Evolutionary conservation across 352 stramenopile genomes (phyloP), one percentile per base, ranked within the genome.

Genomic region (Stramenopiles sp.): DNA sequence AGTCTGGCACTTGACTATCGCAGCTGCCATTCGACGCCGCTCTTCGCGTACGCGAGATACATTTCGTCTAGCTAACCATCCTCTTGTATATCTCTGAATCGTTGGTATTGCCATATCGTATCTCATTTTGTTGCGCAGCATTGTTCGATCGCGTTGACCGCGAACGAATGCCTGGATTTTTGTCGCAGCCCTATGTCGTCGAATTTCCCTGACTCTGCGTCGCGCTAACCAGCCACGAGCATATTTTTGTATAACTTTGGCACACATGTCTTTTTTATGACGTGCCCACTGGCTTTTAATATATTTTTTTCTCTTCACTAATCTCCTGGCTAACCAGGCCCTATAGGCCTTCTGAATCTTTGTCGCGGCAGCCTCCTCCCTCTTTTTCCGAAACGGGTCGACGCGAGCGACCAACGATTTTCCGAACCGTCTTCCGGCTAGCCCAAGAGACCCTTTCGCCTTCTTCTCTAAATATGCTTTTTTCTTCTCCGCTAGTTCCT

Each of bases 21-120:
- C 43, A 18, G 25, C 43, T 18, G 25, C 25, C 25, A 63, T 18
- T 18, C 25, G 12, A 18, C 25, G 12, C 25, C 43, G 12, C 25
- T 63, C 43, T 18, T 18, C 12, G 12, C 43, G 43, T 25, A 63
- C 25, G 12, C 43, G 43, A 18, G 12, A 18, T 63, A 63, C 43
- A 18, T 18, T 18, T 63, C 25, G 43, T 63, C 43, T 63, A 25
- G 43, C 43, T 63, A 63, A 63, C 43, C 43, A 63, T 18, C 43
- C 43, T 18, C 43, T 12, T 18, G 43, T 63, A 25, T 63, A 63
- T 63, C 43, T 12, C 43, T 63, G 43, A 63, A 63, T 63, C 43
- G 43, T 63, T 63, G 43, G 43, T 63, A 63, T 63, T 63, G 43
- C 43, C 43, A 63, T 63, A 63, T 63, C 43, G 25, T 63, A 63